Evolutionary conservation across 345 rosid species (phyloP).

Genomic region (Pistacia integerrima): DNA sequence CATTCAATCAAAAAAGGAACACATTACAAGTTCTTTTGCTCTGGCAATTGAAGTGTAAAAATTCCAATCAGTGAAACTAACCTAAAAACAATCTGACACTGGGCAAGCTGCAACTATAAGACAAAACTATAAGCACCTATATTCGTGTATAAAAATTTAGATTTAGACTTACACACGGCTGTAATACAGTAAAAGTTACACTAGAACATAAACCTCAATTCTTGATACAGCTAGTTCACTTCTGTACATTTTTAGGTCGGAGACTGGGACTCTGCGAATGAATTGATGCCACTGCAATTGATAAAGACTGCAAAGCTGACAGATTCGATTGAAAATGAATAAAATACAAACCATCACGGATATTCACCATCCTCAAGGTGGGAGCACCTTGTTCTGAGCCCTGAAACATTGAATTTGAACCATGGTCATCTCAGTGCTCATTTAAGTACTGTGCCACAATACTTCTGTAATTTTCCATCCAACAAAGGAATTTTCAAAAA

Average conservation of each 20-base stretch:
- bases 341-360: conserved; percentile 69
- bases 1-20: conserved; percentile 28
- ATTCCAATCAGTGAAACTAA: conserved; percentile 23
- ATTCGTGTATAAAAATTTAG: conserved; percentile 31
- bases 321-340: conserved; percentile 65
- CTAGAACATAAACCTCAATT: conserved; percentile 31
- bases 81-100: conserved; percentile 25
- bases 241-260: conserved; percentile 50
- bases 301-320: conserved; percentile 79
- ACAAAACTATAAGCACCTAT: conserved; percentile 19
- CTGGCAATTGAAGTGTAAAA: conserved; percentile 20
- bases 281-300: conserved; percentile 79
- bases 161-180: conserved; percentile 29
- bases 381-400: conserved; percentile 56
- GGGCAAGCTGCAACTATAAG: conserved; percentile 19
- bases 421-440: conserved; percentile 13
- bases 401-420: conserved; percentile 43
- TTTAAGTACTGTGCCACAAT: conserved; percentile 5
- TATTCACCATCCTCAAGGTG: conserved; percentile 65
- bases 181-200: conserved; percentile 26
- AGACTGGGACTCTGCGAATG: conserved; percentile 65
- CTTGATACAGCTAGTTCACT: conserved; percentile 27
- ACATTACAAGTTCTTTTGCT: conserved; percentile 28
- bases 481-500: background rate
- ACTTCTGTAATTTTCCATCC: no score